Percentiles rank a stretch among this genome's conserved stretches.
Conservation (phyloP, 2,329 filamentous ascomycete species). For the Colletotrichum horii region DNA sequence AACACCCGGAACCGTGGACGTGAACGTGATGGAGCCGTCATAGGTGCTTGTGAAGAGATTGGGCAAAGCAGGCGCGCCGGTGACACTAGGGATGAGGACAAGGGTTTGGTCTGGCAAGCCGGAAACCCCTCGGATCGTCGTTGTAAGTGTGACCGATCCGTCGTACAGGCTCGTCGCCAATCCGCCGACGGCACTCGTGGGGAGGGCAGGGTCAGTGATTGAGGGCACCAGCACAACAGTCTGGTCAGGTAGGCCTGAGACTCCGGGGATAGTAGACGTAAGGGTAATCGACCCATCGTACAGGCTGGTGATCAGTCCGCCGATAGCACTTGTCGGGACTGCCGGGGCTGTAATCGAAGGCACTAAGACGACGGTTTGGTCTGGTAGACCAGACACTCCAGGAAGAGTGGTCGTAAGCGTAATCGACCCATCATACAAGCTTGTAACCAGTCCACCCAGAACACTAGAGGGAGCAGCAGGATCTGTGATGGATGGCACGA, state of each 20-base stretch:
- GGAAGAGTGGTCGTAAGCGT: not conserved
- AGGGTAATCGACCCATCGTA: not conserved
- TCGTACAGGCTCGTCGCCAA: constrained; percentile 7
- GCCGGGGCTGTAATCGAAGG: not conserved
- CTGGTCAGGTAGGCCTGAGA: not conserved
- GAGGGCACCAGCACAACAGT: constrained; percentile 2
- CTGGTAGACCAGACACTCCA: not conserved
- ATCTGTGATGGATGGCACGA: no score
- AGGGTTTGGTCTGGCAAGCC: not conserved
- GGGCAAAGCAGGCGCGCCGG: not conserved
- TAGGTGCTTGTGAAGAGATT: constrained; percentile 1
- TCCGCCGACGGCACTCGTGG: not conserved
- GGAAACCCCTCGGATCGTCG: not conserved
- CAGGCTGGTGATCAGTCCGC: not conserved
- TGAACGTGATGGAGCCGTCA: constrained; percentile 1
- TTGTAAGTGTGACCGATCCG: constrained; percentile 4
- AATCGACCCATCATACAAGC: not conserved
- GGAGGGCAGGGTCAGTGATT: not conserved
- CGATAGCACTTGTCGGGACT: not conserved
- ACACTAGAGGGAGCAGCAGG: not conserved
- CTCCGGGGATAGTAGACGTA: not conserved
- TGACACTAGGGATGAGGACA: not conserved
- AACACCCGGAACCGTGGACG: not conserved
- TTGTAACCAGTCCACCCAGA: not conserved
- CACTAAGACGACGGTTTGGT: not conserved